Percentiles rank a stretch among this genome's conserved stretches.
Evolutionary conservation across 257 asterid genomes (phyloP).

Genomic region (Solanum clarkiae): DNA sequence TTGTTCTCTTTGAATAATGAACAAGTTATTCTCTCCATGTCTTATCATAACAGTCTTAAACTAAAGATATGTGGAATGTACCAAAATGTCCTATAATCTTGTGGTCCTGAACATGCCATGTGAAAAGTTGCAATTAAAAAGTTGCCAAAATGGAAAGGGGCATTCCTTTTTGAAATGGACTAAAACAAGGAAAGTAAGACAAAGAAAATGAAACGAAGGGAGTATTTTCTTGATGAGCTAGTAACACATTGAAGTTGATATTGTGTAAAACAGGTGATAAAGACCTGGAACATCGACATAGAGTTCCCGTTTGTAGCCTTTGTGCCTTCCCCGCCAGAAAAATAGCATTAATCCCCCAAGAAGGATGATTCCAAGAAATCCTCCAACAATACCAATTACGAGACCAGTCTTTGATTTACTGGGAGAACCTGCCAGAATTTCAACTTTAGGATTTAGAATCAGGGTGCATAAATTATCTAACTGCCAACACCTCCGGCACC

Average conservation of each 20-base stretch:
- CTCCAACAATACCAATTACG: slow-evolving; percentile 54
- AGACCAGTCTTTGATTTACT: slow-evolving; percentile 51
- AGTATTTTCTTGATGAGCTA: neutral
- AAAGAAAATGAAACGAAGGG: neutral
- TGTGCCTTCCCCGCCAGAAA: slow-evolving; percentile 45
- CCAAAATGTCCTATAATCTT: too few species aligned
- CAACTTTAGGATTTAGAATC: neutral
- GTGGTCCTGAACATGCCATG: neutral
- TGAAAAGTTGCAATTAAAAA: neutral
- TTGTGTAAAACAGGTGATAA: neutral
- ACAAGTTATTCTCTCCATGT: too few species aligned
- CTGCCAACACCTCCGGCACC: neutral
- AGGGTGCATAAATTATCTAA: neutral
- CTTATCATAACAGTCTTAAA: too few species aligned
- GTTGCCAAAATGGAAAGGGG: neutral
- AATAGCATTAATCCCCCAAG: slow-evolving; percentile 48
- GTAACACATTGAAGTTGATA: neutral
- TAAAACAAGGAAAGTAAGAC: neutral
- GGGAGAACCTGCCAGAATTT: slow-evolving; percentile 39
- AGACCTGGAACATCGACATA: slow-evolving; percentile 86
- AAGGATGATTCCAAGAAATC: slow-evolving; percentile 43
- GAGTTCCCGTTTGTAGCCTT: slow-evolving; percentile 58
- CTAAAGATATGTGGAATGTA: too few species aligned
- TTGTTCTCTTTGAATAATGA: too few species aligned
- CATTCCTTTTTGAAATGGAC: neutral